Evolutionary conservation across 1,284 basidiomycete species (phyloP).

Genomic region (Apiotrichum sp.): DNA sequence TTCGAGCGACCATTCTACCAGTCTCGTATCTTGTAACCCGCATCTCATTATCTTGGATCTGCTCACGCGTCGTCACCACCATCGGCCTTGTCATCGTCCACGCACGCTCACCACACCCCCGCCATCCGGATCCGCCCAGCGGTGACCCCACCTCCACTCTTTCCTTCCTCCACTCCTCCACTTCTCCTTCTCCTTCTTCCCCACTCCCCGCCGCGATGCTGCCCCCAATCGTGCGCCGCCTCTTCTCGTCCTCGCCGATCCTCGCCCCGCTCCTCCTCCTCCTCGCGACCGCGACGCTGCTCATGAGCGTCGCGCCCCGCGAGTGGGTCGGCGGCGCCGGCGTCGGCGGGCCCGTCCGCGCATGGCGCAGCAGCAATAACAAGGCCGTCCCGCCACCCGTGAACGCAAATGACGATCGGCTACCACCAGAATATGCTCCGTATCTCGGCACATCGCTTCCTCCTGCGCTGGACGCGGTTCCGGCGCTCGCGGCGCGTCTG

Average conservation of each 20-base stretch:
- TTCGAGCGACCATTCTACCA: too few species aligned
- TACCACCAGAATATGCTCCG: conserved; percentile 16
- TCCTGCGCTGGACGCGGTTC: conserved; percentile 6
- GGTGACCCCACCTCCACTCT: neutral
- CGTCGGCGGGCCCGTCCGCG: conserved; percentile 1
- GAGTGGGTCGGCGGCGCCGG: conserved; percentile 4
- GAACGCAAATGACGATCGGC: conserved; percentile 6
- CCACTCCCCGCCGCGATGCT: neutral
- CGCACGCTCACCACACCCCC: too few species aligned
- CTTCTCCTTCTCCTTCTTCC: neutral
- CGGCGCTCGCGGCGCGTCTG: conserved; percentile 21
- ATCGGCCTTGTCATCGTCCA: too few species aligned
- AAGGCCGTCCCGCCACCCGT: neutral
- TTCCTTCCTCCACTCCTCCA: neutral
- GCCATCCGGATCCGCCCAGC: too few species aligned
- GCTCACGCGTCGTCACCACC: too few species aligned
- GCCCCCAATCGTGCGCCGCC: conserved; percentile 2
- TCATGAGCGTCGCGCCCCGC: conserved; percentile 1
- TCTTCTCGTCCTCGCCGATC: conserved; percentile 1
- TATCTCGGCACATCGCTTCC: conserved; percentile 21
- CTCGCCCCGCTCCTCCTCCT: conserved; percentile 6
- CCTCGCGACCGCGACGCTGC: neutral
- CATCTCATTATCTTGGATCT: too few species aligned
- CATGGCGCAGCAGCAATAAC: neutral
- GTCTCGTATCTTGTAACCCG: too few species aligned